Evolutionary conservation across 108 stramenopile genomes (phyloP).

Genomic region (Stephanodiscus minutulus): DNA sequence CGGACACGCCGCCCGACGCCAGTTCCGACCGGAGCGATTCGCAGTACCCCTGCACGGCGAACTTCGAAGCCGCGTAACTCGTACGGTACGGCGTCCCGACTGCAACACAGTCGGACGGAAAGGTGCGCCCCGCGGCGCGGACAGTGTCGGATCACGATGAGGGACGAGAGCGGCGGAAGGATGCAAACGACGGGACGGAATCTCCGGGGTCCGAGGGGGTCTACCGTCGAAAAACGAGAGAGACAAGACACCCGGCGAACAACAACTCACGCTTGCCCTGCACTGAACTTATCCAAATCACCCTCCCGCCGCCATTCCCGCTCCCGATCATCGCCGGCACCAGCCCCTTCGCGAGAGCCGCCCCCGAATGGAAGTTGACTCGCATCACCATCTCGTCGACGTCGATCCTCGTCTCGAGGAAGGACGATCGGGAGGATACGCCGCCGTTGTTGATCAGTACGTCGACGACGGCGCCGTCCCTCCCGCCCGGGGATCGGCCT

Average conservation of each 20-base stretch:
- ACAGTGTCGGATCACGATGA: too few relatives aligned
- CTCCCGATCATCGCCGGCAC: slow-evolving; percentile 69
- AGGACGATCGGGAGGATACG: slow-evolving; percentile 74
- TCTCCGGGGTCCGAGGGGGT: neutral
- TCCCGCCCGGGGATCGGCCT: too few relatives aligned
- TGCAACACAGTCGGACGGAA: slow-evolving; percentile 11
- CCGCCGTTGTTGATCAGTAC: slow-evolving; percentile 83
- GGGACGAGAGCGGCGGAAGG: too few relatives aligned
- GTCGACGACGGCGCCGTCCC: slow-evolving; percentile 49
- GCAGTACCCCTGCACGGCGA: slow-evolving; percentile 87
- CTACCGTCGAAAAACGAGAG: too few relatives aligned
- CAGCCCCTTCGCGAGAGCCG: slow-evolving; percentile 61
- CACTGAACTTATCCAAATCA: slow-evolving; percentile 79
- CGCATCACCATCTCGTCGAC: slow-evolving; percentile 82
- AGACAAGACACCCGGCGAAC: neutral
- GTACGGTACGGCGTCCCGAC: slow-evolving; percentile 80
- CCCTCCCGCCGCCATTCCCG: slow-evolving; percentile 35
- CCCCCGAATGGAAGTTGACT: slow-evolving; percentile 83
- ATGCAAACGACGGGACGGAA: neutral
- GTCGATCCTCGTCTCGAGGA: slow-evolving; percentile 68
- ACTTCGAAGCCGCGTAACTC: slow-evolving; percentile 82
- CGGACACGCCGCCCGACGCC: slow-evolving; percentile 56
- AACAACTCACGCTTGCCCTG: slow-evolving; percentile 63
- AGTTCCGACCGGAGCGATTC: slow-evolving; percentile 82
- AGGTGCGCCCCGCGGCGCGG: too few relatives aligned